These are phyloP conservation scores for Pneumocystis carinii DNA, from an alignment of 1,139 yeast genomes.

Conservation along the genomic window DNA sequence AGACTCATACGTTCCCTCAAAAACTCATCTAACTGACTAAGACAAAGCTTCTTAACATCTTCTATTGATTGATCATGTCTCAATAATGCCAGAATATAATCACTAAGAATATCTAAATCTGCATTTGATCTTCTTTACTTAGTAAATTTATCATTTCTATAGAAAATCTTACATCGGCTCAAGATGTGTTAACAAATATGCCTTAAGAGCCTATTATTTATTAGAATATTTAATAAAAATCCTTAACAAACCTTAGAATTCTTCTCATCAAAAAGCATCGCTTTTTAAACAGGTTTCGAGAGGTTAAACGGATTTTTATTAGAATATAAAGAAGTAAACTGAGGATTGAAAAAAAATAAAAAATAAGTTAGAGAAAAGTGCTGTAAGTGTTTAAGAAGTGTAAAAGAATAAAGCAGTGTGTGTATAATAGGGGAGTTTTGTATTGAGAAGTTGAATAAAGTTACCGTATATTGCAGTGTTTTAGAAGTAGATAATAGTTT, in stretches of 20 bases:
- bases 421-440: too few species aligned
- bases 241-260: neutral
- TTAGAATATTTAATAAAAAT: neutral
- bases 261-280: neutral
- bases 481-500: too few species aligned
- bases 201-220: neutral
- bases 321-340: too few species aligned
- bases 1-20: slow-evolving; percentile 8
- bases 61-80: slow-evolving; percentile 26
- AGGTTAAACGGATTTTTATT: neutral
- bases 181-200: neutral
- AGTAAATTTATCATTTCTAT: slow-evolving; percentile 27
- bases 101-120: slow-evolving; percentile 32
- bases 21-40: slow-evolving; percentile 27
- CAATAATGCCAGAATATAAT: slow-evolving; percentile 32
- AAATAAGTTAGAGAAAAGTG: neutral
- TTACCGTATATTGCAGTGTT: too few species aligned
- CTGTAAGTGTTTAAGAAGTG: neutral
- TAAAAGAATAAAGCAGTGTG: too few species aligned
- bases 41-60: slow-evolving; percentile 23
- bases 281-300: neutral
- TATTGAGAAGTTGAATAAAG: too few species aligned
- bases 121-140: slow-evolving; percentile 26
- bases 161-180: neutral
- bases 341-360: neutral